Base-by-base conservation (phyloP, 176 grass and related monocot species). In the Ananas comosus region DNA sequence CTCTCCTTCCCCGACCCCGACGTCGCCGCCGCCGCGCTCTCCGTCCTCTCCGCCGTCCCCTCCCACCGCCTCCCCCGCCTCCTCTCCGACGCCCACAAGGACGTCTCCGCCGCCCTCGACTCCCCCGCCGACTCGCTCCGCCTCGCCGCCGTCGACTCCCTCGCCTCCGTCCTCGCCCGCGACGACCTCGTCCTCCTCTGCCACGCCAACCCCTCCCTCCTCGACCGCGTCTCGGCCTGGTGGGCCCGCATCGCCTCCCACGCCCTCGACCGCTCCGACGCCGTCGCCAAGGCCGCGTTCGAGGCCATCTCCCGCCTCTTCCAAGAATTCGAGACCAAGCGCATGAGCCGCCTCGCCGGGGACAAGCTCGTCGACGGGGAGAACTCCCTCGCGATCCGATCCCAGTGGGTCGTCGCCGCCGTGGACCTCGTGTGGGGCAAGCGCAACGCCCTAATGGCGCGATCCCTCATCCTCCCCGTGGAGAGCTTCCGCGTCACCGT, bases 361-460 rank as follows among this genome's bases (percentile, higher is more conserved):
- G 89, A 99, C 75, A 99, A 99, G 87, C 94, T 99, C 69, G 85
- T 99, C 0, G 94, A 92, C 9, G 90, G 84, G 5, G 94, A 93
- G 33, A 85, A 91, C 2, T 88, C 94, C 18, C 77, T 99, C 21
- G 94, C 94, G 0, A 88, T 99, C 53, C 89, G 94, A 4, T 91
- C 94, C 63, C 87, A 90, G 29, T 99, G 94, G 94, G 87, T 91
- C 11, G 84, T 88, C 3, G 80, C 83, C 21, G 84, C 89, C 16
- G 84, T 93, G 10, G 80, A 91, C 68, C 80, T 93, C 77, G 79
- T 93, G 49, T 99, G 94, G 94, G 81, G 74, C 10, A 67, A 80
- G 63, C 86, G 94, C 63, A 99, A 92, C 69, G 83, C 88, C 68
- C 83, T 99, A 13, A 99, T 90, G 72, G 29, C 87, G 4, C 77